A percentile compares a stretch with the other conserved stretches of the same genome.
Conservation (phyloP, 306 rosid genomes). For the Argentina anserina region DNA sequence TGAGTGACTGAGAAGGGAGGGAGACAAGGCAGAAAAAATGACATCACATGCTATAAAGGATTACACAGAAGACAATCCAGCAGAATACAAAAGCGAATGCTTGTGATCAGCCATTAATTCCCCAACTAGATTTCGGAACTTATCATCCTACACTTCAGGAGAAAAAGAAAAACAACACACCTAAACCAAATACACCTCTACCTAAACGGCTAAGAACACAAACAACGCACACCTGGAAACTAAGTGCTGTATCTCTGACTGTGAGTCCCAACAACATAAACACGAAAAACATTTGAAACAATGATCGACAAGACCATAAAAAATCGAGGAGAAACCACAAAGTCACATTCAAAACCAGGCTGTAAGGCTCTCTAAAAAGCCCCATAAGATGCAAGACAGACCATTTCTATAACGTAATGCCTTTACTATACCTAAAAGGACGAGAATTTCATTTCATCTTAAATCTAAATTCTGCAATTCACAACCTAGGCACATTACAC, state of each 20-base stretch:
- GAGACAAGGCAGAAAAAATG: neutral
- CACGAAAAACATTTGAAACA: neutral
- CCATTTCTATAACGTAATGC: neutral
- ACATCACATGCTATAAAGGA: neutral
- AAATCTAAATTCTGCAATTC: neutral
- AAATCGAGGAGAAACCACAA: neutral
- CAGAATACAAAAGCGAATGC: neutral
- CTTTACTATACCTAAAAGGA: neutral
- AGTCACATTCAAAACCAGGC: neutral
- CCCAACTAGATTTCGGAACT: neutral
- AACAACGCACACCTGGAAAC: neutral
- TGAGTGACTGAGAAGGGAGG: neutral
- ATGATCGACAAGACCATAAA: neutral
- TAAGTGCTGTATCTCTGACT: neutral
- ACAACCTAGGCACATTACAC: neutral
- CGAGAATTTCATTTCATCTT: neutral
- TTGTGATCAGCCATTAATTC: neutral
- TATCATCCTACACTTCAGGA: neutral
- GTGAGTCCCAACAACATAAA: neutral
- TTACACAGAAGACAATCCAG: neutral
- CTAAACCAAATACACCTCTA: neutral
- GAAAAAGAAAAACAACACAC: neutral
- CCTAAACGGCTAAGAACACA: neutral
- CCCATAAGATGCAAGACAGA: neutral
- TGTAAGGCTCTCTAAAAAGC: neutral